Percentiles rank a stretch among this genome's conserved stretches.
phyloP scores from a whole-genome alignment of 2,329 filamentous ascomycete species.

The Chaetomiaceae sp. region DNA sequence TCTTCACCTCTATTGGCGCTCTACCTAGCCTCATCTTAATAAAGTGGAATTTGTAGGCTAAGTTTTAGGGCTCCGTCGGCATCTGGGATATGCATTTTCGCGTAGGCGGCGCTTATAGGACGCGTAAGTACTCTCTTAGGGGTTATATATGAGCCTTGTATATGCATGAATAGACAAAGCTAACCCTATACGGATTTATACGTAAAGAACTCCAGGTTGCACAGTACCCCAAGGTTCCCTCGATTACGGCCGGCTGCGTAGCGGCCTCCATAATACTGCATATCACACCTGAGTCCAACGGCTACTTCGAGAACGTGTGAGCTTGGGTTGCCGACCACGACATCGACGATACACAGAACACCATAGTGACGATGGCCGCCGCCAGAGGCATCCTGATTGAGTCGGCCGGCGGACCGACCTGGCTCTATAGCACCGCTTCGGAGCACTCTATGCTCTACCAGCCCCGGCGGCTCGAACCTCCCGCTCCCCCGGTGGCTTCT shows the following conservation, averaged over 20 bases:
- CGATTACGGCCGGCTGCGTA: not conserved
- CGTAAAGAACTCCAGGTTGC: not conserved
- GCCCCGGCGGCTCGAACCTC: not conserved
- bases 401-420: slow-evolving; percentile 21
- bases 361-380: slow-evolving; percentile 26
- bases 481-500: no score
- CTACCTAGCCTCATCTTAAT: not conserved
- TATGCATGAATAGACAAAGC: no score
- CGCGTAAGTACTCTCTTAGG: no score
- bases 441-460: slow-evolving; percentile 44
- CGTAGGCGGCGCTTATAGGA: not conserved
- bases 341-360: slow-evolving; percentile 5
- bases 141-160: no score
- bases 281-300: not conserved
- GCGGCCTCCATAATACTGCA: not conserved
- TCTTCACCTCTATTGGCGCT: not conserved
- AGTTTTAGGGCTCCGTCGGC: not conserved
- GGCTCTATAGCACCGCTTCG: slow-evolving; percentile 36
- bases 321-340: not conserved
- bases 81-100: not conserved
- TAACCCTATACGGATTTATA: no score
- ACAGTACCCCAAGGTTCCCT: not conserved
- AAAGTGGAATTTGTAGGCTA: not conserved
- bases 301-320: not conserved
- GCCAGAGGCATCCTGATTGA: slow-evolving; percentile 28